These are phyloP conservation scores for Microdochium trichocladiopsis DNA, from an alignment of 2,329 filamentous ascomycete species.

Conservation along the genomic window DNA sequence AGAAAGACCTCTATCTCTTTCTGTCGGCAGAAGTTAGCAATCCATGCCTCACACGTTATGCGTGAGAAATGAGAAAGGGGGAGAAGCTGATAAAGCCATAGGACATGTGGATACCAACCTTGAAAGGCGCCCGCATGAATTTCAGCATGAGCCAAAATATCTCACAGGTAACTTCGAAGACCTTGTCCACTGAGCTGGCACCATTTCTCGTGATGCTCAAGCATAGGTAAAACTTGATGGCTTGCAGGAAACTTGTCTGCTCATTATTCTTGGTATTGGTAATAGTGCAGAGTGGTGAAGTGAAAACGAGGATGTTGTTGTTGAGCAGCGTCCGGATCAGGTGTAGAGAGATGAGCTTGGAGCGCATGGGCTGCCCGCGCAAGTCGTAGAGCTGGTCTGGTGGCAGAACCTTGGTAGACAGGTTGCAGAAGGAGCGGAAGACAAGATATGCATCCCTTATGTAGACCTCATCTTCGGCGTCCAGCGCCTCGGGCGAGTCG, in stretches of 20 bases:
- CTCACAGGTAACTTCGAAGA: conserved; percentile 94
- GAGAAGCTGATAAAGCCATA: no score
- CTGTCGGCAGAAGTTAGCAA: conserved; percentile 32
- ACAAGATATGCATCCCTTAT: conserved; percentile 96
- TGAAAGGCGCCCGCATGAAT: conserved; percentile 86
- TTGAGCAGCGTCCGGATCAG: conserved; percentile 92
- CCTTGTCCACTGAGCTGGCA: conserved; percentile 81
- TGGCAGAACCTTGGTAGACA: conserved; percentile 85
- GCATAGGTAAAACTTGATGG: conserved; percentile 94
- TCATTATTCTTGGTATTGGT: conserved; percentile 84
- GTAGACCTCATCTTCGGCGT: conserved; percentile 87
- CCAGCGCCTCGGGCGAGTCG: conserved; percentile 52
- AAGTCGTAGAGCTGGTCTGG: conserved; percentile 90
- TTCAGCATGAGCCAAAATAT: conserved; percentile 98
- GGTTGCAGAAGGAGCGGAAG: conserved; percentile 94
- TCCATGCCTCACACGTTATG: conserved; percentile 5
- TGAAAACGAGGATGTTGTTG: conserved; percentile 88
- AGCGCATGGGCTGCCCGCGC: conserved; percentile 92
- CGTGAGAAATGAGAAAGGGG: conserved; percentile 1
- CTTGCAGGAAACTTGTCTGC: conserved; percentile 85
- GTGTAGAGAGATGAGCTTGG: conserved; percentile 90
- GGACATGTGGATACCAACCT: no score
- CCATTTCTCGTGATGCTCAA: conserved; percentile 92
- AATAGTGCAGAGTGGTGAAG: conserved; percentile 86
- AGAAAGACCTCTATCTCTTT: conserved; percentile 98